A percentile compares a stretch with the other conserved stretches of the same genome.
These are phyloP conservation scores for Aspergillus sp. DNA, from an alignment of 2,329 filamentous ascomycete species.

Conservation along the genomic window DNA sequence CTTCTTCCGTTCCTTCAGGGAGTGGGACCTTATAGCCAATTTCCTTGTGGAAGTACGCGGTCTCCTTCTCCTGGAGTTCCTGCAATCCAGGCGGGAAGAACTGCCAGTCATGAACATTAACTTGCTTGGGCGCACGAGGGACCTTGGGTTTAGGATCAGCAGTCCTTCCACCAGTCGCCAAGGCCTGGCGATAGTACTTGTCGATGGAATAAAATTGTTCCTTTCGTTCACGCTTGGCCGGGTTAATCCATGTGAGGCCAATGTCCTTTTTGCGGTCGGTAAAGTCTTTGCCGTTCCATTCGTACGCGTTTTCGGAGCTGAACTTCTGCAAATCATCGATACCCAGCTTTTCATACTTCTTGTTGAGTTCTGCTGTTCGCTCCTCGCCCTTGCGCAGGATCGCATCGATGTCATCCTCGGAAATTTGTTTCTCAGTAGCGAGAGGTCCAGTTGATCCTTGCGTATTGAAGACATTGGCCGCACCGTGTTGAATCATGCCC, in stretches of 20 bases:
- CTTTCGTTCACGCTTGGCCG: constrained; percentile 95
- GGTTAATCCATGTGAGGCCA: constrained; percentile 95
- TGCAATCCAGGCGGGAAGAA: constrained; percentile 85
- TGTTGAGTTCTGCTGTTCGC: constrained; percentile 84
- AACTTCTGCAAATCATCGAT: constrained; percentile 98
- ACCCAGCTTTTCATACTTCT: constrained; percentile 93
- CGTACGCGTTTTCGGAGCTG: constrained; percentile 93
- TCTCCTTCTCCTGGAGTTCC: constrained; percentile 94
- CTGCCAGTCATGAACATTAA: constrained; percentile 91
- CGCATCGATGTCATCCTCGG: constrained; percentile 85
- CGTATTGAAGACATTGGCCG: constrained; percentile 85
- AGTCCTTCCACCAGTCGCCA: constrained; percentile 75
- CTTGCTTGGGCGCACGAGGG: constrained; percentile 91
- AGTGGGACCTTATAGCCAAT: constrained; percentile 92
- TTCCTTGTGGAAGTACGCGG: constrained; percentile 91
- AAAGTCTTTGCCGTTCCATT: constrained; percentile 98
- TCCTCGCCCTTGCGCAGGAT: constrained; percentile 85
- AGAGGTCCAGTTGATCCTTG: constrained; percentile 65
- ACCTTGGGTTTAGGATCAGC: constrained; percentile 91
- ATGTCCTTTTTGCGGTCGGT: constrained; percentile 89
- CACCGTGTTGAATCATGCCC: constrained; percentile 98
- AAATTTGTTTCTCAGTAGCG: constrained; percentile 62
- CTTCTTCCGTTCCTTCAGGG: constrained; percentile 85
- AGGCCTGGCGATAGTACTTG: constrained; percentile 92
- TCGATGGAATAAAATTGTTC: constrained; percentile 98